Evolutionary conservation across 306 rosid species (phyloP).

Genomic region (Neltuma alba): DNA sequence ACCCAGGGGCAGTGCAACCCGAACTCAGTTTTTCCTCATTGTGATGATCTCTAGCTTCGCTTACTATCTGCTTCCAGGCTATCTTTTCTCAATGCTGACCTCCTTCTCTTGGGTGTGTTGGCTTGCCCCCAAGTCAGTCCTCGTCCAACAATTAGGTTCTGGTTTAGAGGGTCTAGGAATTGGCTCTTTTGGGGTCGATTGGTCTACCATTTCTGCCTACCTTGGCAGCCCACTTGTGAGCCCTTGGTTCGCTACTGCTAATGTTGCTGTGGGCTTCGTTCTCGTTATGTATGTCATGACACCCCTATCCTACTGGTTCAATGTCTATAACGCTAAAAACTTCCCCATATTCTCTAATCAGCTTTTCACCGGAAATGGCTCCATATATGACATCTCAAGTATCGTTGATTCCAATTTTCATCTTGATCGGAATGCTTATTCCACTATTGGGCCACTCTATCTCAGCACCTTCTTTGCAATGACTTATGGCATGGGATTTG

Average conservation of each 20-base stretch:
- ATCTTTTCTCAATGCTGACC: slow-evolving; percentile 47
- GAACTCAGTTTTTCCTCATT: slow-evolving; percentile 54
- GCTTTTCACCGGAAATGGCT: slow-evolving; percentile 51
- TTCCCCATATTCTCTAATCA: slow-evolving; percentile 55
- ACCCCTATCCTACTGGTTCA: slow-evolving; percentile 47
- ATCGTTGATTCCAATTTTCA: slow-evolving; percentile 49
- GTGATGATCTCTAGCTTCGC: slow-evolving; percentile 48
- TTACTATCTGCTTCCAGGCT: slow-evolving; percentile 55
- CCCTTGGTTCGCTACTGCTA: slow-evolving; percentile 65
- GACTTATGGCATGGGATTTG: slow-evolving; percentile 67
- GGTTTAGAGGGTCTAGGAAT: slow-evolving; percentile 59
- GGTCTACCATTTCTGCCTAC: slow-evolving; percentile 57
- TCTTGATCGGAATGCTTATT: slow-evolving; percentile 49
- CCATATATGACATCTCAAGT: slow-evolving; percentile 38
- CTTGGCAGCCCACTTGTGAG: slow-evolving; percentile 63
- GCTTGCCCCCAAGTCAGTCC: slow-evolving; percentile 49
- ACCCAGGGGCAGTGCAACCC: slow-evolving; percentile 40
- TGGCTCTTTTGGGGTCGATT: slow-evolving; percentile 58
- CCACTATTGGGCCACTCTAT: slow-evolving; percentile 48
- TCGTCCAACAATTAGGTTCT: slow-evolving; percentile 60
- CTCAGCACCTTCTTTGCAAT: slow-evolving; percentile 64
- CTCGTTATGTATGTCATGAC: slow-evolving; percentile 56
- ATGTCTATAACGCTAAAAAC: slow-evolving; percentile 49
- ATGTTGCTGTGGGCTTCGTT: slow-evolving; percentile 49
- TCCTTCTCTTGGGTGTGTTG: slow-evolving; percentile 64